These are phyloP conservation scores for Alectoria sarmentosa DNA, from an alignment of 495 filamentous ascomycete genomes.

Conservation along the genomic window DNA sequence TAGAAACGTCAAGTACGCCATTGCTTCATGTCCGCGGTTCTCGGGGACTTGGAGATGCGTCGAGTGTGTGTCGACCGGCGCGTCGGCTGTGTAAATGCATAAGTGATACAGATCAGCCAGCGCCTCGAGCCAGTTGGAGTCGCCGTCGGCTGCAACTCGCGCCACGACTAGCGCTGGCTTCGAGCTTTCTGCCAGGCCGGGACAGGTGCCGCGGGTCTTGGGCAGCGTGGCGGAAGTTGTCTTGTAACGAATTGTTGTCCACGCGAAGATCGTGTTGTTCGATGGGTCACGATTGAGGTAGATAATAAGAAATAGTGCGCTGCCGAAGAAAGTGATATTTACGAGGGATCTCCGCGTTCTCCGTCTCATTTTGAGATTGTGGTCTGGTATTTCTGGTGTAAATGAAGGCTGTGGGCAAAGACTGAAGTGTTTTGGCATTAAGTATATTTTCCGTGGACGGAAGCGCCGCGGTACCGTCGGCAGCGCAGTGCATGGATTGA, in stretches of 20 bases:
- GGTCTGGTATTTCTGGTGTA: neutral
- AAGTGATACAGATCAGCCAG: conserved; percentile 34
- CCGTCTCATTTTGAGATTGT: neutral
- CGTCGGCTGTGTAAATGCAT: conserved; percentile 22
- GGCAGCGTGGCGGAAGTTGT: conserved; percentile 29
- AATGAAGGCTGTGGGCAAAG: neutral
- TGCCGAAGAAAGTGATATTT: neutral
- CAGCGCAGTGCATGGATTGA: no score
- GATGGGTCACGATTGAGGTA: neutral
- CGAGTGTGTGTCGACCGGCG: neutral
- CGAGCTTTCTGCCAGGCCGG: conserved; percentile 29
- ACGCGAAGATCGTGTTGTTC: conserved; percentile 15
- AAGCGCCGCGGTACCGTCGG: no score
- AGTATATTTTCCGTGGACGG: no score
- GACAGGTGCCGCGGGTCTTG: conserved; percentile 32
- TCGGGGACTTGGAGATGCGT: neutral
- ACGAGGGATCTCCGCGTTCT: neutral
- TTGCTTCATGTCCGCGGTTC: neutral
- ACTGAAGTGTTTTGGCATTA: no score
- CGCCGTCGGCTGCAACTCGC: conserved; percentile 33
- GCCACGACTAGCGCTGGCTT: conserved; percentile 39
- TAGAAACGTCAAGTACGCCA: neutral
- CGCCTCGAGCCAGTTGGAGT: conserved; percentile 33
- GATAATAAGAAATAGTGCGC: neutral
- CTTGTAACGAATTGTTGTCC: conserved; percentile 36